Evolutionary conservation across 2,329 filamentous ascomycete species (phyloP).

Genomic region (Aureobasidium uvarum): DNA sequence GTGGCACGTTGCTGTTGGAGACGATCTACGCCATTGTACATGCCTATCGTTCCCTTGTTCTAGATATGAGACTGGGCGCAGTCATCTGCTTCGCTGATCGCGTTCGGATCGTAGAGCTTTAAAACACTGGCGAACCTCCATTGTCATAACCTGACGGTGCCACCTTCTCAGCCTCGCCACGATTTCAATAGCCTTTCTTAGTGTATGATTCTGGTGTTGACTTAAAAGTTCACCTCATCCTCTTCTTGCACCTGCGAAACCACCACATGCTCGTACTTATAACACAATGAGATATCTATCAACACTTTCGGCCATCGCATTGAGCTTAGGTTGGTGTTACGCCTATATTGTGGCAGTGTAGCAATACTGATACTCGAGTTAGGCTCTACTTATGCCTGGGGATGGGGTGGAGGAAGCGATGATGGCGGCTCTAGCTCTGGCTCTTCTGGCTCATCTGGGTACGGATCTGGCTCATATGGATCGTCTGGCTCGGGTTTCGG

Average conservation of each 20-base stretch:
- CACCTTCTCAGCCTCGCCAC: background rate
- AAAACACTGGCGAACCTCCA: background rate
- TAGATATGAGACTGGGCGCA: slow-evolving; percentile 18
- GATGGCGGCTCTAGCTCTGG: background rate
- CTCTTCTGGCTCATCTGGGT: slow-evolving; percentile 17
- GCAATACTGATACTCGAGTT: background rate
- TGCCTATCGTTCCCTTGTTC: background rate
- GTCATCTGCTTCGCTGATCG: slow-evolving; percentile 16
- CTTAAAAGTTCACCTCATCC: background rate
- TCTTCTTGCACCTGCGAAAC: background rate
- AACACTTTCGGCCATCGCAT: background rate
- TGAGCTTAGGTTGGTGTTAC: slow-evolving; percentile 17
- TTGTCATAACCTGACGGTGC: background rate
- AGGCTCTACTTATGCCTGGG: slow-evolving; percentile 23
- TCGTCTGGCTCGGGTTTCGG: slow-evolving; percentile 8
- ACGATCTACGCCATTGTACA: slow-evolving; percentile 1
- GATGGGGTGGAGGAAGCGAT: slow-evolving; percentile 1
- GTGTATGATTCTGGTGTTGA: background rate
- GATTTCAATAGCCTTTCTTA: slow-evolving; percentile 1
- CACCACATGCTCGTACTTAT: background rate
- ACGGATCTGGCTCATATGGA: slow-evolving; percentile 11
- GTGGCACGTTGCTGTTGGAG: background rate
- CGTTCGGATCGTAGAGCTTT: background rate
- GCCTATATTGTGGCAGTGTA: background rate
- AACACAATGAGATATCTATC: slow-evolving; percentile 7